phyloP scores from a whole-genome alignment of 2,329 filamentous ascomycete genomes.

The Dryadomyces sulphureus region DNA sequence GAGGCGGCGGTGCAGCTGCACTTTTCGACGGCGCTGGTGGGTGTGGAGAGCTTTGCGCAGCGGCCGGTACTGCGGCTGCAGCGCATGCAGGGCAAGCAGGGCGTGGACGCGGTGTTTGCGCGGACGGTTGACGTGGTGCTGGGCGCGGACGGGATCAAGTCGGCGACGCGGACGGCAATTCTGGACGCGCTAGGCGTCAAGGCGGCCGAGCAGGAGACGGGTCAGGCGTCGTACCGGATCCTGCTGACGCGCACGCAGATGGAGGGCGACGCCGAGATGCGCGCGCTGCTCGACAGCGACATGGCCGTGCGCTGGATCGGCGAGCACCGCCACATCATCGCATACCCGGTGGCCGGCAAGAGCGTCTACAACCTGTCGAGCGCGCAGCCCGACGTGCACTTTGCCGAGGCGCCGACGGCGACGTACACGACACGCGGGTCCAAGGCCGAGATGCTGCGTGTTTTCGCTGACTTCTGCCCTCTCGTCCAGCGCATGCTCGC shows the following conservation, averaged over 20 bases:
- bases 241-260: constrained; percentile 58
- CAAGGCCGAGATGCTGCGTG: constrained; percentile 45
- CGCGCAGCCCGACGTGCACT: constrained; percentile 45
- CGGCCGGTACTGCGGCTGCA: constrained; percentile 44
- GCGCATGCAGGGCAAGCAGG: not conserved
- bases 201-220: constrained; percentile 49
- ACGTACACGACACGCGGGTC: constrained; percentile 50
- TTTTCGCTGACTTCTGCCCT: constrained; percentile 46
- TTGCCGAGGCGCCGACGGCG: constrained; percentile 38
- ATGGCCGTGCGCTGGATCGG: constrained; percentile 64
- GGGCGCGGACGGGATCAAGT: constrained; percentile 42
- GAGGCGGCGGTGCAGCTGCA: constrained; percentile 51
- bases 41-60: constrained; percentile 43
- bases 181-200: constrained; percentile 34
- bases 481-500: constrained; percentile 42
- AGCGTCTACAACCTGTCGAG: constrained; percentile 50
- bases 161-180: constrained; percentile 33
- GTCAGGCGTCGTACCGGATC: constrained; percentile 67
- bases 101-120: constrained; percentile 13
- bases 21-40: constrained; percentile 42
- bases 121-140: constrained; percentile 34
- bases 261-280: constrained; percentile 49
- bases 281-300: constrained; percentile 51
- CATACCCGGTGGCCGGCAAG: constrained; percentile 57
- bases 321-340: constrained; percentile 60